These are phyloP conservation scores for Letharia lupina DNA, from an alignment of 495 filamentous ascomycete species.

Conservation along the genomic window DNA sequence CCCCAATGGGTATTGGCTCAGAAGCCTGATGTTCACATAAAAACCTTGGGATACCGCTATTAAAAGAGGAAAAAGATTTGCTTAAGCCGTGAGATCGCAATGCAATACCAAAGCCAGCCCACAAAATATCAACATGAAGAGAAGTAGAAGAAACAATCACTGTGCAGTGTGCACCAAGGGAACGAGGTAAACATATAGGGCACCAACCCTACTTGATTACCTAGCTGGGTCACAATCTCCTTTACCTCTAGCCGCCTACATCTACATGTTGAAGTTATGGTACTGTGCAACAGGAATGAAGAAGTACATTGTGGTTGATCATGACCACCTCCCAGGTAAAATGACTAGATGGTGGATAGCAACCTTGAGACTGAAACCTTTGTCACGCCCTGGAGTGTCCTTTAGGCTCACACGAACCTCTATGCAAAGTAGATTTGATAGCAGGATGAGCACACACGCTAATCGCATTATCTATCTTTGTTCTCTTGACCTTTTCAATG, in stretches of 20 bases:
- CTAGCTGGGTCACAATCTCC: neutral
- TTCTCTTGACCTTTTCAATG: conserved; percentile 20
- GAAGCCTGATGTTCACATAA: neutral
- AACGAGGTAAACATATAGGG: neutral
- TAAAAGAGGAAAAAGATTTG: neutral
- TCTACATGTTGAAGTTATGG: neutral
- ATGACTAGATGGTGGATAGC: neutral
- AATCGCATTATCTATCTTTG: conserved; percentile 12
- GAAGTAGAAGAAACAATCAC: neutral
- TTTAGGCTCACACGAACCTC: neutral
- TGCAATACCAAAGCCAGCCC: neutral
- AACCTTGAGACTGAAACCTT: neutral
- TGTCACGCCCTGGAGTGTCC: neutral
- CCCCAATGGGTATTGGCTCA: neutral
- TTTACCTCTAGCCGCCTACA: neutral
- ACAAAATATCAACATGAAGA: too few relatives aligned
- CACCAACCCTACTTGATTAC: neutral
- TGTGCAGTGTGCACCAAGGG: too few relatives aligned
- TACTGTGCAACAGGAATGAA: neutral
- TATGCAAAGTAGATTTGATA: neutral
- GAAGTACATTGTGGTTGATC: neutral
- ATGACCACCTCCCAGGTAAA: neutral
- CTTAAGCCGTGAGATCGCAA: neutral
- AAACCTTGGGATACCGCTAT: neutral
- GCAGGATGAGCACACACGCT: neutral